Base-by-base conservation (phyloP, 805 yeast species). In the Metschnikowia kofuensis region DNA sequence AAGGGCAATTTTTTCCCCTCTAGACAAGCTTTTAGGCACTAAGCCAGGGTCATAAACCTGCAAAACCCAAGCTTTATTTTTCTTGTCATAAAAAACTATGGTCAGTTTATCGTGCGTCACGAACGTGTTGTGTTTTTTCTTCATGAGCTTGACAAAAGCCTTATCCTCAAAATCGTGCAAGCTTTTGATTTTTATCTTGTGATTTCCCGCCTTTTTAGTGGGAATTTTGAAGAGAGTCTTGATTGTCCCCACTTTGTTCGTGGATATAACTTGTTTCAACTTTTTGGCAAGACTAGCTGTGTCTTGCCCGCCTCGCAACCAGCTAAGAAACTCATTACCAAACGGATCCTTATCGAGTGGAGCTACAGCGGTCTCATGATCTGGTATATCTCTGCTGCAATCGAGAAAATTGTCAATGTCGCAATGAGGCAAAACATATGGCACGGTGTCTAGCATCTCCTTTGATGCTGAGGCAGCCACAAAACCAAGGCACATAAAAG, bases 1-100 rank as follows among this genome's bases (percentile, higher is more conserved):
- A 6, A 52, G 15, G 7, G 57, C 47, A 12, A 54, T 27, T 16
- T 40, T 39, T 11, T 32, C 21, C 3, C 55, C 55, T 26, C 29
- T 32, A 15, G 31, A n/a, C 11, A 41, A 44, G 13, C 27, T 39
- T 2, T 36, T n/a, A 10, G 40, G 21, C 16, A 38, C 30, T n/a
- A 11, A n/a, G 3, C 36, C 13, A 5, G 45, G 37, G 1, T 49
- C 42, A n/a, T 41, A 44, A 6, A 2, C 34, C 30, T 48, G 51
- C 30, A 47, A 40, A 12, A 37, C 30, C 54, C 54, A 50, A 6
- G 49, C 36, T 34, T 39, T 50, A 7, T 38, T 28, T 14, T 38
- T 29, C 7, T 29, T 28, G 26, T 44, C 47, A 35, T 41, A 47
- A 40, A 40, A 44, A 16, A 50, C 42, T n/a, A 50, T 42, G 21